phyloP scores from a whole-genome alignment of 1,284 basidiomycete genomes.

The Ganoderma lingzhi region DNA sequence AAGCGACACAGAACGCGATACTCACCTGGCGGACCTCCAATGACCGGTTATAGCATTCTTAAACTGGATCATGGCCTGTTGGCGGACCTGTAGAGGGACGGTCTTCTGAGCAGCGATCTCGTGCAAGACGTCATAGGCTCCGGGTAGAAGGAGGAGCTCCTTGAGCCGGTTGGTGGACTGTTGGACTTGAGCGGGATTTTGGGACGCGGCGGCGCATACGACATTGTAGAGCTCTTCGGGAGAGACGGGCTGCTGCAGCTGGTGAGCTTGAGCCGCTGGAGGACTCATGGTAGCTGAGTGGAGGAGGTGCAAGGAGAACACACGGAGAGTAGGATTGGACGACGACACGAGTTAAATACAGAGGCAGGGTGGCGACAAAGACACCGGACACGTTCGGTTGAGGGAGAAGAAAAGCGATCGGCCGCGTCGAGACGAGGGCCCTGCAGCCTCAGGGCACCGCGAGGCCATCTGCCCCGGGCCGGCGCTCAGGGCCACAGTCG shows the following conservation, averaged over 20 bases:
- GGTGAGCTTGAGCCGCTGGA: slow-evolving; percentile 15
- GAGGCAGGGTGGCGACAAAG: background rate
- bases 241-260: slow-evolving; percentile 44
- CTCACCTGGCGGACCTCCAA: slow-evolving; percentile 77
- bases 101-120: slow-evolving; percentile 70
- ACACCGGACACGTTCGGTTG: slow-evolving; percentile 12
- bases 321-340: slow-evolving; percentile 15
- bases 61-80: slow-evolving; percentile 84
- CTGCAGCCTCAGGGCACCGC: slow-evolving; percentile 13
- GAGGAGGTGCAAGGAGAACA: background rate
- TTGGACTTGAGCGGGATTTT: slow-evolving; percentile 67
- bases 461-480: slow-evolving; percentile 14
- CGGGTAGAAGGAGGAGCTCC: slow-evolving; percentile 68
- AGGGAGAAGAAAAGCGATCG: slow-evolving; percentile 5
- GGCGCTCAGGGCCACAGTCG: slow-evolving; percentile 11
- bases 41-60: slow-evolving; percentile 74
- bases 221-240: slow-evolving; percentile 71
- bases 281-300: slow-evolving; percentile 15
- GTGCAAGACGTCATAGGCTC: slow-evolving; percentile 74
- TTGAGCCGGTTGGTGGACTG: slow-evolving; percentile 70
- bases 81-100: slow-evolving; percentile 68
- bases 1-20: slow-evolving; percentile 6
- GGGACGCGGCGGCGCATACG: slow-evolving; percentile 72
- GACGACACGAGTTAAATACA: slow-evolving; percentile 20
- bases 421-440: background rate